phyloP scores from a whole-genome alignment of 2,329 filamentous ascomycete genomes.

The Diaporthe citriasiana region DNA sequence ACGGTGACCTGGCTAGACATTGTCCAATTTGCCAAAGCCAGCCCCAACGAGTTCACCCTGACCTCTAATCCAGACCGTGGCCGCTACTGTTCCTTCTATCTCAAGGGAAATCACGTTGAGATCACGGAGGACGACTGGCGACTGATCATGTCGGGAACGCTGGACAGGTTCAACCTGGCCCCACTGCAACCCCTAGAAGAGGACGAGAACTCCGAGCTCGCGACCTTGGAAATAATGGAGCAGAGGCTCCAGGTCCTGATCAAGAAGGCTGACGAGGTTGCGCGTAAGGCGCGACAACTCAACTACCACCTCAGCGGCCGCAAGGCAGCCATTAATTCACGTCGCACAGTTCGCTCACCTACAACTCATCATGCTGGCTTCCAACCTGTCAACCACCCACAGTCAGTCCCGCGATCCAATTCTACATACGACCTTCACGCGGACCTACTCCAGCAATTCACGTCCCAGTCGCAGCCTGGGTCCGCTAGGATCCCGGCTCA shows the following conservation, averaged over 20 bases:
- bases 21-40: slow-evolving; percentile 85
- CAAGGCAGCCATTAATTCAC: slow-evolving; percentile 78
- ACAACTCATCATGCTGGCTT: slow-evolving; percentile 54
- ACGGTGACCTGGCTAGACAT: slow-evolving; percentile 86
- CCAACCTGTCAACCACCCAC: slow-evolving; percentile 52
- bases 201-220: slow-evolving; percentile 88
- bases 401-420: slow-evolving; percentile 49
- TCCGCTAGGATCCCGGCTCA: slow-evolving; percentile 46
- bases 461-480: slow-evolving; percentile 47
- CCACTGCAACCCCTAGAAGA: slow-evolving; percentile 85
- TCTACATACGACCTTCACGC: slow-evolving; percentile 64
- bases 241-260: slow-evolving; percentile 82
- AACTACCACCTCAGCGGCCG: slow-evolving; percentile 85
- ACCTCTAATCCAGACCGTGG: slow-evolving; percentile 77
- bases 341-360: slow-evolving; percentile 61
- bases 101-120: slow-evolving; percentile 85
- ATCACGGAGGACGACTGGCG: slow-evolving; percentile 91
- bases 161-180: slow-evolving; percentile 80
- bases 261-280: slow-evolving; percentile 83
- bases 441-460: slow-evolving; percentile 70
- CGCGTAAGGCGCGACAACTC: slow-evolving; percentile 75
- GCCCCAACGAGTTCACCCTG: slow-evolving; percentile 82
- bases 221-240: slow-evolving; percentile 86
- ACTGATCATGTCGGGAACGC: slow-evolving; percentile 84
- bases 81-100: slow-evolving; percentile 84